Evolutionary conservation across 768 basidiomycete species (phyloP).

Genomic region (Lactarius evosmus): DNA sequence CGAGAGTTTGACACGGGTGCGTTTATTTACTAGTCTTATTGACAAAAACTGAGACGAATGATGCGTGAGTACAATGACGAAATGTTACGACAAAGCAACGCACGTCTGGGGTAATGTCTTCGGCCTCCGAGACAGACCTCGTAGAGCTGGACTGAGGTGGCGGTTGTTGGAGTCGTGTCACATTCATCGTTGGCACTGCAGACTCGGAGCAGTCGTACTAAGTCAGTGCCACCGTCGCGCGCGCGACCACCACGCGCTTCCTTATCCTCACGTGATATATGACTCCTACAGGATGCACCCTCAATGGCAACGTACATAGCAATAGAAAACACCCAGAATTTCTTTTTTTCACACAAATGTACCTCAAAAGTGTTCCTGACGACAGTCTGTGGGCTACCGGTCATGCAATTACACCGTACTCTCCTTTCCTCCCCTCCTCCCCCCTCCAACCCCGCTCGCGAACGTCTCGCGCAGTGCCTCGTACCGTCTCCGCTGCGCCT

Average conservation of each 20-base stretch:
- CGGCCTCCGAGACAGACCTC: constrained; percentile 22
- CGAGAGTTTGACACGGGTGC: constrained; percentile 62
- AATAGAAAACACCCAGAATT: no score
- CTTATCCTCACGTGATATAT: no score
- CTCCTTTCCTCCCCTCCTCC: constrained; percentile 27
- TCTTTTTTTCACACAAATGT: no score
- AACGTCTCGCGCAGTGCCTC: constrained; percentile 78
- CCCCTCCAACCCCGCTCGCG: constrained; percentile 66
- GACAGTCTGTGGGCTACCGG: no score
- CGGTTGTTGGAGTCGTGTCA: constrained; percentile 24
- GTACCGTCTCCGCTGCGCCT: constrained; percentile 77
- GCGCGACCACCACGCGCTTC: no score
- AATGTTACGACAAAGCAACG: neutral
- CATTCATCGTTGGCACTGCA: constrained; percentile 20
- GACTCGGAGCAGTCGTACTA: no score
- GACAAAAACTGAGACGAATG: constrained; percentile 37
- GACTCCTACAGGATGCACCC: no score
- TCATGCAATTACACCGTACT: constrained; percentile 1
- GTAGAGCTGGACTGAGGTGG: constrained; percentile 12
- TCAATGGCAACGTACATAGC: no score
- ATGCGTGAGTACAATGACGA: neutral
- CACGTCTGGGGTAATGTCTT: constrained; percentile 27
- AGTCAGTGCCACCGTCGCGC: no score
- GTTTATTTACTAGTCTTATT: constrained; percentile 49
- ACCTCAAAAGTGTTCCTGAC: no score